phyloP scores from a whole-genome alignment of 164 flowering plant species.

The Brasenia schreberi region DNA sequence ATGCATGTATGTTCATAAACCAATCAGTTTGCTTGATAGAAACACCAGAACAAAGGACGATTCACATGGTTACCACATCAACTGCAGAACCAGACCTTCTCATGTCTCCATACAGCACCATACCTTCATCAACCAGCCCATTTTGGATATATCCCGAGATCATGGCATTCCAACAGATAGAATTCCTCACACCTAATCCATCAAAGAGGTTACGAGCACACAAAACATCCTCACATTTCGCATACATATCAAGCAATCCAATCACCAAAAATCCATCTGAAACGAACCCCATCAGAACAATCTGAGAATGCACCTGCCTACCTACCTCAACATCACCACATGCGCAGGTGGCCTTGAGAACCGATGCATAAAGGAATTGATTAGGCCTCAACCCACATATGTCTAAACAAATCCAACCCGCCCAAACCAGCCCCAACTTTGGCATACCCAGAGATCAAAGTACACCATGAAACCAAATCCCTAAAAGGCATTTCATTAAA shows the following conservation, averaged over 20 bases:
- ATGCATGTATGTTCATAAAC: slow-evolving; percentile 3
- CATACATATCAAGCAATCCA: slow-evolving; percentile 7
- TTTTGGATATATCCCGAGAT: slow-evolving; percentile 6
- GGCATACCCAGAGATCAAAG: slow-evolving; percentile 5
- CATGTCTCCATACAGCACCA: slow-evolving; percentile 3
- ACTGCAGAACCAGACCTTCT: slow-evolving; percentile 1
- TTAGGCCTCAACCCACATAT: slow-evolving; percentile 6
- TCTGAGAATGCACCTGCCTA: slow-evolving; percentile 2
- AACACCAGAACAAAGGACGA: slow-evolving; percentile 2
- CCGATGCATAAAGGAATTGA: slow-evolving; percentile 6
- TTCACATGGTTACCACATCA: slow-evolving; percentile 6
- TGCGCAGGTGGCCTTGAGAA: slow-evolving; percentile 5
- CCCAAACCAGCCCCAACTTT: slow-evolving; percentile 1
- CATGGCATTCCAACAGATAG: slow-evolving; percentile 7
- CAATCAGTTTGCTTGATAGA: neutral
- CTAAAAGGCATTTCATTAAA: slow-evolving; percentile 6
- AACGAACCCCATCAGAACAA: neutral
- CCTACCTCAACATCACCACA: slow-evolving; percentile 3
- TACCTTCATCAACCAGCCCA: slow-evolving; percentile 1
- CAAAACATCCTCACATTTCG: slow-evolving; percentile 4
- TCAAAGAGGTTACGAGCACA: slow-evolving; percentile 1
- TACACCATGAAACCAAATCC: slow-evolving; percentile 9
- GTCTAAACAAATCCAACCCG: neutral
- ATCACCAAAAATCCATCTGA: slow-evolving; percentile 5
- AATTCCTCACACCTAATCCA: slow-evolving; percentile 1